Base-by-base conservation (phyloP, 2,329 filamentous ascomycete species). In the Rasamsonia emersonii region DNA sequence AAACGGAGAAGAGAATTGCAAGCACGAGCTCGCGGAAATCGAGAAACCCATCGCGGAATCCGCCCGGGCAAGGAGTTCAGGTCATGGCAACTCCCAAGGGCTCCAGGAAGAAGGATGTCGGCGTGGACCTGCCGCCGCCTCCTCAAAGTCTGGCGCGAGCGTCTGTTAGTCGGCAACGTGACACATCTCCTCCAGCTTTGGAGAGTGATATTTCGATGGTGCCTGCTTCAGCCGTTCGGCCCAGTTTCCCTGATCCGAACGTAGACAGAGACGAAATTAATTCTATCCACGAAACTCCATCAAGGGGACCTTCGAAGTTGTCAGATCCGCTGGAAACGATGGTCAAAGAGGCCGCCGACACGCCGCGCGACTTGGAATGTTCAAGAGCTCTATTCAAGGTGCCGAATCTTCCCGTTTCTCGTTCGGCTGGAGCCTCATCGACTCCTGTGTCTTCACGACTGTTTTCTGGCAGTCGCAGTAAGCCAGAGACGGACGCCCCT, bases 1-100 rank as follows among this genome's bases (percentile, higher is more conserved):
- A 61, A 32, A 56, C 54, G 4, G 58, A 56, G 17, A 59, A 59
- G 36, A 50, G 59, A 24, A 39, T 43, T 10, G 41, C 49, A 5
- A 47, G 30, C n/a, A 42, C 47, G 4, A 44, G 43, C 37, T 49
- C 54, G 24, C 53, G 58, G 9, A 63, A 62, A 33, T 39, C 56
- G 9, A 63, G 58, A 29, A 56, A 65, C 31, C 61, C 61, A 1
- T 53, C 58, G 3, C 55, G 60, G 3, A 63, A 62, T 39, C 56
- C 56, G 2, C 43, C 54, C 7, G 58, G 54, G 8, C 56, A 64
- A 40, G 56, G 60, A 5, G 60, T 68, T 14, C 66, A 68, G 44
- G 65, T 69, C 33, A 65, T 64, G 46, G 65, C 64, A 11, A 70
- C 66, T 4, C 66, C 66, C 4, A 61, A 53, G 32, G 52, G 52